These are phyloP conservation scores for Starmerella riodocensis DNA, from an alignment of 805 yeast genomes.

Conservation along the genomic window DNA sequence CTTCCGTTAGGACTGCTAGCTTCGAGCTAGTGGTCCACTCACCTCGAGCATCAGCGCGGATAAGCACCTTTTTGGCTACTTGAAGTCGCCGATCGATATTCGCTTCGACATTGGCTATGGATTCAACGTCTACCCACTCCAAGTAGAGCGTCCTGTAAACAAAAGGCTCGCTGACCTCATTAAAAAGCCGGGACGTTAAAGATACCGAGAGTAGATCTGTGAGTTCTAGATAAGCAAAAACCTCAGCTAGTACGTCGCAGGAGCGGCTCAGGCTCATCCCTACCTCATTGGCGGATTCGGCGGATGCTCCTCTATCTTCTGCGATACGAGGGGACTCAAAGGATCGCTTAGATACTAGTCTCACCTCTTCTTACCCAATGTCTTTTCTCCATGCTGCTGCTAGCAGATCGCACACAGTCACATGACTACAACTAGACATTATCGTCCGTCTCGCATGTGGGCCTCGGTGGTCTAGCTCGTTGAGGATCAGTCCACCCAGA, in stretches of 20 bases:
- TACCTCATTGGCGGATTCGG: no score
- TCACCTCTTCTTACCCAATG: no score
- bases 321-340: no score
- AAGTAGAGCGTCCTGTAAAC: conserved; percentile 4
- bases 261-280: conserved; percentile 1
- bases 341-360: no score
- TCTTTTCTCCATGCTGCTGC: no score
- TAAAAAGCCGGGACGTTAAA: conserved; percentile 3
- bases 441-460: no score
- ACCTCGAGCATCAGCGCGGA: conserved; percentile 10
- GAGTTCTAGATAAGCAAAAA: conserved; percentile 1
- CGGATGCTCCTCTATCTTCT: no score
- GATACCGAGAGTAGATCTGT: conserved; percentile 8
- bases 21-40: conserved; percentile 19
- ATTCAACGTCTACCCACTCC: conserved; percentile 11
- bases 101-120: neutral
- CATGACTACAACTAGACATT: no score
- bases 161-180: conserved; percentile 6
- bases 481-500: no score
- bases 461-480: no score
- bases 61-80: neutral
- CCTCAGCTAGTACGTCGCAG: conserved; percentile 3
- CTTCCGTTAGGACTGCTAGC: conserved; percentile 1
- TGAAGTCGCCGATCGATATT: conserved; percentile 2
- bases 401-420: no score